A percentile compares a stretch with the other conserved stretches of the same genome.
Conservation (phyloP, 179 eudicot species). For the Heliamphora pulchella region DNA sequence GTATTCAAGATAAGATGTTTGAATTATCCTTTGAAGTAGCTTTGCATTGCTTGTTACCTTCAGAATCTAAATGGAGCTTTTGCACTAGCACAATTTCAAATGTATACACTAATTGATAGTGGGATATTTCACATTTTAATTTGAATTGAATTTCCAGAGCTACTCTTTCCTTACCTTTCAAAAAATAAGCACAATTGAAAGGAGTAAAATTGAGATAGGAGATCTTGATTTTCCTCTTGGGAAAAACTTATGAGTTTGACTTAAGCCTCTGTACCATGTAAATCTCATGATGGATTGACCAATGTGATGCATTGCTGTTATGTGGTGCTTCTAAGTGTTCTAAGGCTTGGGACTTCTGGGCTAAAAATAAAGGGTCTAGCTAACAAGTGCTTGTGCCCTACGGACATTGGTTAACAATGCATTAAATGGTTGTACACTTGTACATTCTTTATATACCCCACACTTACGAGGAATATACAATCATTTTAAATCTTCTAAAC, state of each 20-base stretch:
- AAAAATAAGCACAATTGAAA: not conserved
- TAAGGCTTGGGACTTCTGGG: not conserved
- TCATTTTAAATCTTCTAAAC: too few species aligned
- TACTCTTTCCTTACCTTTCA: not conserved
- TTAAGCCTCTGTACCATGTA: not conserved
- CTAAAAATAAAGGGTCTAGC: not conserved
- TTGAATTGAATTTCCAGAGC: not conserved
- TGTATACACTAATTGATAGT: not conserved
- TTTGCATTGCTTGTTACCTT: not conserved
- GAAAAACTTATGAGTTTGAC: not conserved
- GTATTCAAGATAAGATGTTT: not conserved
- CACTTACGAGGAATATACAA: too few species aligned
- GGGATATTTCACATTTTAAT: not conserved
- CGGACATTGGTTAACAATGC: too few species aligned
- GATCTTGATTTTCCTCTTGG: not conserved
- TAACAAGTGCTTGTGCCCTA: too few species aligned
- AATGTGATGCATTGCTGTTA: not conserved
- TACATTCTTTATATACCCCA: too few species aligned
- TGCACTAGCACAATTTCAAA: not conserved
- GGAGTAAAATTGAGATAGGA: not conserved
- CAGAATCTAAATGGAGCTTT: not conserved
- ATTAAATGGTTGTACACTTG: too few species aligned
- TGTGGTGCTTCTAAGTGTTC: not conserved
- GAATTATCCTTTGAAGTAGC: not conserved
- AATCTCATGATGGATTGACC: not conserved